These are phyloP conservation scores for Saccharomyces jurei DNA, from an alignment of 805 yeast species.

Conservation along the genomic window DNA sequence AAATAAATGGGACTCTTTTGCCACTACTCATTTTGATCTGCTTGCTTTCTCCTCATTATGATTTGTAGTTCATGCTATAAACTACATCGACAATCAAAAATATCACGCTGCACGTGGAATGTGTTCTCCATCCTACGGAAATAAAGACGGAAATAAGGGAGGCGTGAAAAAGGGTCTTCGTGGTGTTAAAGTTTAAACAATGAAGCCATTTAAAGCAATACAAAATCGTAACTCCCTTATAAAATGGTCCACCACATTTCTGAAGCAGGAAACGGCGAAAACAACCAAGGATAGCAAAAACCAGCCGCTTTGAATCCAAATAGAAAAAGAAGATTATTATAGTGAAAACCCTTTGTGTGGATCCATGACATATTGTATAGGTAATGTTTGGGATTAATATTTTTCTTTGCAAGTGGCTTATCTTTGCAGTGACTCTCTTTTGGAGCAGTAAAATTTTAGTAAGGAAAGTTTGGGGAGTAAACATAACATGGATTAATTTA, in stretches of 20 bases:
- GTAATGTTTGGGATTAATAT: not conserved
- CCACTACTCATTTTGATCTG: not conserved
- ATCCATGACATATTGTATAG: not conserved
- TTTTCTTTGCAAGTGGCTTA: not conserved
- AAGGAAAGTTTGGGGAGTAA: not conserved
- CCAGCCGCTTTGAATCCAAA: not conserved
- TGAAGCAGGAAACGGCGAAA: not conserved
- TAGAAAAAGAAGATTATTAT: not conserved
- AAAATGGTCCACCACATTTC: not conserved
- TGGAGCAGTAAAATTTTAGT: not conserved
- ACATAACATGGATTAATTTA: not conserved
- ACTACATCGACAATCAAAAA: not conserved
- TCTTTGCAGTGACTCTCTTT: not conserved
- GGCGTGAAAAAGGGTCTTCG: not conserved
- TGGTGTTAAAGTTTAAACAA: not conserved
- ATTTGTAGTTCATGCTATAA: not conserved
- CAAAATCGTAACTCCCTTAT: not conserved
- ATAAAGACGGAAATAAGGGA: not conserved
- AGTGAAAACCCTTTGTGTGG: not conserved
- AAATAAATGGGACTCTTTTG: too few species aligned
- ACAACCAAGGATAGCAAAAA: not conserved
- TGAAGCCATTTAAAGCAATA: not conserved
- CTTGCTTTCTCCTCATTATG: not conserved
- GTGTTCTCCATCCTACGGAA: not conserved
- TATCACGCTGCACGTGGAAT: not conserved